Base-by-base conservation (phyloP, 805 yeast species). In the Sugiyamaella qingdaonensis region DNA sequence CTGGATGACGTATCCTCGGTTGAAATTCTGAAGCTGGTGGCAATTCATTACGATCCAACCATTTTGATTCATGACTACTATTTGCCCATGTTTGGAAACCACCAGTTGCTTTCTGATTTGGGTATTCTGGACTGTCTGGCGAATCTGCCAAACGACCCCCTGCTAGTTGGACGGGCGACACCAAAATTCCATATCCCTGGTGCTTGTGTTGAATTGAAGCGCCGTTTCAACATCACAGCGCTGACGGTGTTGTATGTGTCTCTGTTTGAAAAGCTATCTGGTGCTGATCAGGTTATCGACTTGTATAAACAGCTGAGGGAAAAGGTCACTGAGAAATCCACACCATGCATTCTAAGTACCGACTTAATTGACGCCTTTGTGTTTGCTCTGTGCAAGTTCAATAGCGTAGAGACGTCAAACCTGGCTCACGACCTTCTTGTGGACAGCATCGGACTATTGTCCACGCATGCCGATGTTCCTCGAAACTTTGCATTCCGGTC, bases 361-460 rank as follows among this genome's bases (percentile, higher is more conserved):
- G 44, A 21, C 10, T 21, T 24, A 54, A 55, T 55, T 10, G 68
- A 65, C 45, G 54, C 51, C 48, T 64, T 66, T 49, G 68, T 66
- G 4, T 34, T 14, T 33, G 53, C 56, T 13, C 50, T 65, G 2
- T 47, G 55, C 35, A 32, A 53, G 19, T 44, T 55, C 2, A 14
- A 42, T 21, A 54, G 49, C 11, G 50, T 43, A 14, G 42, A 29
- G 14, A 33, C 59, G 2, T n/a, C 58, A 1, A 58, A 55, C 16
- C 44, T 52, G 2, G 69, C 67, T 1, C 60, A 55, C 48, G 29
- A 48, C 11, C 42, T 62, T 4, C 57, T 58, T 33, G 39, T 43
- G 1, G 53, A 49, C 27, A 62, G 64, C 3, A 21, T 55, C 7
- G 16, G 44, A 11, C 44, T 46, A 1, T 49, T 64, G 16, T 33